Conservation (phyloP, 257 asterid genomes). For the Solanum tacnaense region DNA sequence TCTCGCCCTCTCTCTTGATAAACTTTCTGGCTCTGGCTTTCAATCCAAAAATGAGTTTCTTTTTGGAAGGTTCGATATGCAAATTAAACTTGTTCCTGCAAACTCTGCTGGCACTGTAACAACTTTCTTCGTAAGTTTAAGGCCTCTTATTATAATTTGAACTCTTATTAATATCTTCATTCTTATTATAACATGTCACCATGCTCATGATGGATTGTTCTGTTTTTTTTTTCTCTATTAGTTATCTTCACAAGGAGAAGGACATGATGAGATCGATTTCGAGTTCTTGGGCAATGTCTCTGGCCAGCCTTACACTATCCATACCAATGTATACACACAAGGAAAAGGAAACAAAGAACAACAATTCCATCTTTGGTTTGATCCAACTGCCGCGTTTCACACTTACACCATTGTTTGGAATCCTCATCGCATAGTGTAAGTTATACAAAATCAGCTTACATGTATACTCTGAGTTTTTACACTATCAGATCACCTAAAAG, state of each 20-base stretch:
- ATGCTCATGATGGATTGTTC: neutral
- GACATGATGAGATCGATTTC: constrained; percentile 2
- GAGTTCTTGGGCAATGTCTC: constrained; percentile 2
- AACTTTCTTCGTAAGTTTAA: neutral
- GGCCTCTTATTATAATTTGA: neutral
- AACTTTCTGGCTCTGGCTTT: neutral
- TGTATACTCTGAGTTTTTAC: neutral
- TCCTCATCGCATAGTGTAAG: constrained; percentile 5
- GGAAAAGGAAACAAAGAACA: constrained; percentile 8
- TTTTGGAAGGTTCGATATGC: neutral
- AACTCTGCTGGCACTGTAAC: neutral
- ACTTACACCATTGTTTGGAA: constrained; percentile 7
- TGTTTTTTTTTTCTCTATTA: neutral
- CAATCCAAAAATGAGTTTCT: neutral
- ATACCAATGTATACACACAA: constrained; percentile 1
- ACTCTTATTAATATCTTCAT: neutral
- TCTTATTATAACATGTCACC: neutral
- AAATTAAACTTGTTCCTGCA: neutral
- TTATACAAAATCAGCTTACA: neutral
- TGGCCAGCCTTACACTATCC: neutral
- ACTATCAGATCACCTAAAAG: neutral
- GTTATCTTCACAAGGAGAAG: neutral
- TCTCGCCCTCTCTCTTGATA: neutral
- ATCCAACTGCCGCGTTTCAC: constrained; percentile 2
- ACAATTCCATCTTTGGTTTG: constrained; percentile 8